Evolutionary conservation across 2,329 filamentous ascomycete genomes (phyloP), one percentile per base, ranked within the genome.

Genomic region (Trichoderma sp.): DNA sequence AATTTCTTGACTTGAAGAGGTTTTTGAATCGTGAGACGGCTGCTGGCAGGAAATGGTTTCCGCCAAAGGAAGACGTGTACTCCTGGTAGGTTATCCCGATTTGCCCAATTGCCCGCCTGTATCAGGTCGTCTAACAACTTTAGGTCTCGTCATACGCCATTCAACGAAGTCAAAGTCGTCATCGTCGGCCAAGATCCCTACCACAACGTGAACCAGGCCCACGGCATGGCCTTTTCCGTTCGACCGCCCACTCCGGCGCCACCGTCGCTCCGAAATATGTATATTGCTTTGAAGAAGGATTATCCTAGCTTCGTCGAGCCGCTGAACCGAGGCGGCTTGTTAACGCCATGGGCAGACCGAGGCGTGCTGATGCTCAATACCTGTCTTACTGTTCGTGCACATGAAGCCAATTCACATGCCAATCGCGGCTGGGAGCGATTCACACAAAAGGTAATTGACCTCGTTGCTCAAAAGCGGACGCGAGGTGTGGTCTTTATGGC

Each of bases 111-210:
- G 7, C 18, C 24, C 52, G 18, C 46, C 16, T 14, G 60, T 37
- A 14, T 4, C 55, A 60, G 13, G n/a, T 59, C n/a, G 18, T 16
- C 61, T 54, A 51, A 52, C 52, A 43, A 58, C 49, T 21, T n/a
- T 69, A 97, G 95, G 95, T 97, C 95, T 70, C 91, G 94, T 30
- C 91, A 97, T 79, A 97, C 95, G 0, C 94, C 96, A 8, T 90
- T 99, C 74, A 83, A 90, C 82, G 90, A 86, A 16, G 94, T 98
- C 79, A 97, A 97, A 80, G 91, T 92, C 68, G 94, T 99, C 70
- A 94, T 99, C 76, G 81, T 98, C 66, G 96, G 96, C 72, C 96
- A 99, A 82, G 96, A 99, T 78, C 96, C 96, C 3, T 99, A 99
- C 80, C 96, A 99, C 83, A 97, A 97, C 79, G 80, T 89, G 78